These are phyloP conservation scores for Ophiostoma sp. DNA, from an alignment of 2,329 filamentous ascomycete genomes.

Conservation along the genomic window DNA sequence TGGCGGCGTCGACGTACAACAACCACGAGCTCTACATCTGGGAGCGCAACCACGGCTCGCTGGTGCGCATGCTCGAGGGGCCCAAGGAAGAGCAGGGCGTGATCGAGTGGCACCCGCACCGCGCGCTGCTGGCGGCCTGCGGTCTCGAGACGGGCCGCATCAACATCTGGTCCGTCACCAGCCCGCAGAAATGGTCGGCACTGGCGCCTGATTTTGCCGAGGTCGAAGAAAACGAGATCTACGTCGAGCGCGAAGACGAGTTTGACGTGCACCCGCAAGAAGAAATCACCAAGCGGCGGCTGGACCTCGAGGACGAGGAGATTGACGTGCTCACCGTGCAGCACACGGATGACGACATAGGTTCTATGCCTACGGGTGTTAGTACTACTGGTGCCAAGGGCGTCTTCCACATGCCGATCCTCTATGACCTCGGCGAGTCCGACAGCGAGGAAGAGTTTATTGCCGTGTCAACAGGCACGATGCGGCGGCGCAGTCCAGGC, in stretches of 20 bases:
- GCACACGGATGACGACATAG: conserved; percentile 55
- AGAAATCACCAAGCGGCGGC: conserved; percentile 82
- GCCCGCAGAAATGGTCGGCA: conserved; percentile 94
- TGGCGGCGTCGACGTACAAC: conserved; percentile 93
- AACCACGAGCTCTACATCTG: conserved; percentile 98
- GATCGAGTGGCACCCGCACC: conserved; percentile 92
- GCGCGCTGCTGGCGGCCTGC: conserved; percentile 82
- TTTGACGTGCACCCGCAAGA: conserved; percentile 97
- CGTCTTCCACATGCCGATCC: conserved; percentile 80
- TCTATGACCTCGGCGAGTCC: conserved; percentile 88
- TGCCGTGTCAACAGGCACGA: conserved; percentile 67
- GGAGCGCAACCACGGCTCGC: conserved; percentile 87
- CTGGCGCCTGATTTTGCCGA: conserved; percentile 95
- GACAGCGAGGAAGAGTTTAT: conserved; percentile 90
- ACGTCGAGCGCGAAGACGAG: conserved; percentile 91
- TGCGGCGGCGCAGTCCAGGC: conserved; percentile 77
- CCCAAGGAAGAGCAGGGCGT: conserved; percentile 94
- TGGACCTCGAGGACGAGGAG: conserved; percentile 89
- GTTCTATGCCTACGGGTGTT: conserved; percentile 39
- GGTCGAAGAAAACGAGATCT: conserved; percentile 97
- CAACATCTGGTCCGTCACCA: conserved; percentile 93
- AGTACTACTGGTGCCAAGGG: not conserved
- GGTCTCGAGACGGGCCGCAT: conserved; percentile 89
- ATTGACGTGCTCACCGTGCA: conserved; percentile 83
- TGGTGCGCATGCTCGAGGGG: conserved; percentile 95